Evolutionary conservation across 768 basidiomycete species (phyloP).

Genomic region (Phylloporus sp.): DNA sequence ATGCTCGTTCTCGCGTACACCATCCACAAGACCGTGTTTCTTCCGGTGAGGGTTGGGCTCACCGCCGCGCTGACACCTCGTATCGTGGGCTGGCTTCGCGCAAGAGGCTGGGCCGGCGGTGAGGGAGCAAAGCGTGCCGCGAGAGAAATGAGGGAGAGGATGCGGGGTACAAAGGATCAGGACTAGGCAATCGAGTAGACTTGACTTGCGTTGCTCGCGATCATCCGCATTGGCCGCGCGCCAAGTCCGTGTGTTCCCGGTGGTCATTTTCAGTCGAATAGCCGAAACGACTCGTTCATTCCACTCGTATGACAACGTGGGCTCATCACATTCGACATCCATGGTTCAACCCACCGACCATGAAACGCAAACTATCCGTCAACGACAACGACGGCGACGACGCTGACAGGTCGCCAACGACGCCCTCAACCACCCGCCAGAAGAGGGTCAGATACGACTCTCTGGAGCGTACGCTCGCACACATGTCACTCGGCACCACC

Average conservation of each 20-base stretch:
- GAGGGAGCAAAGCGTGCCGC: slow-evolving; percentile 67
- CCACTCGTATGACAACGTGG: slow-evolving; percentile 32
- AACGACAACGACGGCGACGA: slow-evolving; percentile 18
- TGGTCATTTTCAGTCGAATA: too few species aligned
- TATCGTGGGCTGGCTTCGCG: slow-evolving; percentile 80
- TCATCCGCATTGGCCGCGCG: too few species aligned
- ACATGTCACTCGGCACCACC: slow-evolving; percentile 35
- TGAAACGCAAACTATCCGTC: slow-evolving; percentile 36
- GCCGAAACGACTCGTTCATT: background rate
- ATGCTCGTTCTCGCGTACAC: slow-evolving; percentile 92
- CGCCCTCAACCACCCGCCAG: slow-evolving; percentile 37
- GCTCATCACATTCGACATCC: slow-evolving; percentile 36
- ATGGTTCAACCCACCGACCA: slow-evolving; percentile 38
- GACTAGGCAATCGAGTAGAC: too few species aligned
- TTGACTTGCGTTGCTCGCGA: too few species aligned
- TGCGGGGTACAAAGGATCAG: slow-evolving; percentile 21
- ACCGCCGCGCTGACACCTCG: slow-evolving; percentile 83
- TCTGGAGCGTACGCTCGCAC: slow-evolving; percentile 55
- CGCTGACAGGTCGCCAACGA: slow-evolving; percentile 11
- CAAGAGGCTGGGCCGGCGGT: slow-evolving; percentile 74
- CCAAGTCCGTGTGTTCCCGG: too few species aligned
- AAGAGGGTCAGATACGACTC: slow-evolving; percentile 48
- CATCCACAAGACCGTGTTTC: slow-evolving; percentile 90
- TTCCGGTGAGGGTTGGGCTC: slow-evolving; percentile 84
- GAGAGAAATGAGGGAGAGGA: slow-evolving; percentile 35